These are phyloP conservation scores for Tuber brumale DNA, from an alignment of 495 filamentous ascomycete genomes.

Conservation along the genomic window DNA sequence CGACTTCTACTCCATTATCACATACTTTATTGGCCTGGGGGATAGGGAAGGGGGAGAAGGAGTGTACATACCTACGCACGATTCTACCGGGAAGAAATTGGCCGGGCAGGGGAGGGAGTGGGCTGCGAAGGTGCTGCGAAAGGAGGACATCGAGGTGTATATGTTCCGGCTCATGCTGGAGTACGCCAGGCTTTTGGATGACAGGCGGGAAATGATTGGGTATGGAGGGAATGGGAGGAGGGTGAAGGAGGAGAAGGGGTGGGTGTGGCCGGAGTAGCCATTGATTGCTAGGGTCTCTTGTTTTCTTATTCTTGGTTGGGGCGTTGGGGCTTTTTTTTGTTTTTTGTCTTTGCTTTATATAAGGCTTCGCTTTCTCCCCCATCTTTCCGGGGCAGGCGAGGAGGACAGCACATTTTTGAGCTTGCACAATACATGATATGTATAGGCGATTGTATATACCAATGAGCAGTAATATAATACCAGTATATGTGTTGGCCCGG, in stretches of 20 bases:
- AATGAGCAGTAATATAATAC: not conserved
- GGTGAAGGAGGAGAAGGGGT: conserved; percentile 19
- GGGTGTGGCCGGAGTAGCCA: not conserved
- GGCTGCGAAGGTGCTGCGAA: conserved; percentile 61
- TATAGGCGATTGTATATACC: not conserved
- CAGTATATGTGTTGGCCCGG: not conserved
- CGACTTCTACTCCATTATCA: conserved; percentile 70
- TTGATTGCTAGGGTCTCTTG: not conserved
- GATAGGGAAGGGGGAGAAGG: not conserved
- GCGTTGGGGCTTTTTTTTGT: not conserved
- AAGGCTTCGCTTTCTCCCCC: too few relatives aligned
- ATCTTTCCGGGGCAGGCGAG: too few relatives aligned
- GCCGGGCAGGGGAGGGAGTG: conserved; percentile 59
- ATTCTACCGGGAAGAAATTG: conserved; percentile 55
- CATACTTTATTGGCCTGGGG: conserved; percentile 62
- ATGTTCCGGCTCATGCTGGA: conserved; percentile 62
- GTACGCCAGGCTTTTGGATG: conserved; percentile 61
- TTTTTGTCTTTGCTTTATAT: not conserved
- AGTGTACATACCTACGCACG: conserved; percentile 45
- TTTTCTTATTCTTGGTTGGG: not conserved
- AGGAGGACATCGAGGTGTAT: conserved; percentile 69
- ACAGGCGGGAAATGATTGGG: conserved; percentile 59
- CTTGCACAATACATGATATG: not conserved
- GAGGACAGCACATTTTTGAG: not conserved
- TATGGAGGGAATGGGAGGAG: conserved; percentile 47